A percentile compares a stretch with the other conserved stretches of the same genome.
phyloP scores from a whole-genome alignment of 176 grass and related monocot species.

The Juncus inflexus region DNA sequence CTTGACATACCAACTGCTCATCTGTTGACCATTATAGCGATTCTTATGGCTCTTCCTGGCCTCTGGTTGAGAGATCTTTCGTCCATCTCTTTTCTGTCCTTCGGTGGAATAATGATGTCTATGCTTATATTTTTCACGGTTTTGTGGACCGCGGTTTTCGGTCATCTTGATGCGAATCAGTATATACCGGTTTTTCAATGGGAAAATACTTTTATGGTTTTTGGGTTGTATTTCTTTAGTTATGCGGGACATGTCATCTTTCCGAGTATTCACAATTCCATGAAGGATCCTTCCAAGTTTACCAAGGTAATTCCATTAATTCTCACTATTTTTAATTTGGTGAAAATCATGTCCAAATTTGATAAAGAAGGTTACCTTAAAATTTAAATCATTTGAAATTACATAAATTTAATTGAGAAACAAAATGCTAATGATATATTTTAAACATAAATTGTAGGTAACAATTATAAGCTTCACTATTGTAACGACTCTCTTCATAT shows the following conservation, averaged over 20 bases:
- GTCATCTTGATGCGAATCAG: constrained; percentile 15
- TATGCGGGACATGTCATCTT: constrained; percentile 75
- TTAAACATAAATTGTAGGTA: constrained; percentile 23
- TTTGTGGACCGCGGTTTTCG: constrained; percentile 34
- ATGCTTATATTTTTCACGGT: constrained; percentile 59
- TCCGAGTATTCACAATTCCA: constrained; percentile 65
- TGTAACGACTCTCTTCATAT: constrained; percentile 44
- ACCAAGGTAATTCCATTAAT: constrained; percentile 35
- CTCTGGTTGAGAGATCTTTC: constrained; percentile 65
- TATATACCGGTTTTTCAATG: constrained; percentile 37
- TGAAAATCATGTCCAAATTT: too few species aligned
- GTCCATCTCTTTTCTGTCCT: constrained; percentile 74
- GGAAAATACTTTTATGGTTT: constrained; percentile 42
- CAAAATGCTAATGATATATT: too few species aligned
- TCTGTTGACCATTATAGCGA: constrained; percentile 44
- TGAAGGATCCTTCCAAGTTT: constrained; percentile 67
- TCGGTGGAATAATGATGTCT: constrained; percentile 63
- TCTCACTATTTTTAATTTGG: too few species aligned
- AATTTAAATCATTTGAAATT: too few species aligned
- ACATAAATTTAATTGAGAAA: too few species aligned
- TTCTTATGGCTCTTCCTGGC: constrained; percentile 56
- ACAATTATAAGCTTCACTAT: constrained; percentile 62
- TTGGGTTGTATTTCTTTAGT: constrained; percentile 62
- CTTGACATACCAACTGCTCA: constrained; percentile 38
- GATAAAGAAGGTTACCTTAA: too few species aligned